Evolutionary conservation across 1,139 yeast genomes (phyloP), one percentile per base, ranked within the genome.

Genomic region (Pichia sp.): DNA sequence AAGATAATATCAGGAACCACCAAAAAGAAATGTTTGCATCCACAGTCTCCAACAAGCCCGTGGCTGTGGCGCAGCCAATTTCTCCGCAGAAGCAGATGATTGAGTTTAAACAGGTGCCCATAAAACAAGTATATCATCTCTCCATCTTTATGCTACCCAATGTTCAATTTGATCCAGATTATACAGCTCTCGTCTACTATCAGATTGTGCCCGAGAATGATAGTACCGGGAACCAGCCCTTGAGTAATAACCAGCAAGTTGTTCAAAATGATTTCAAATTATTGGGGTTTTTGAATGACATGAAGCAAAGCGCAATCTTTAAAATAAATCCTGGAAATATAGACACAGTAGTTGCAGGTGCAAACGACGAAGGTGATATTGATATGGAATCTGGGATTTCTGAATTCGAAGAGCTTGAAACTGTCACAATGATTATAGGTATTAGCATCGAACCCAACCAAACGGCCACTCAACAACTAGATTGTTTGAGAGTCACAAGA

Each of bases 221-320:
- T 10, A 14, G n/a, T 34, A 14, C 38, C n/a, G 38, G 38, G 10
- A 34, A 14, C 38, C 38, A 38, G 42, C 34, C 2, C 27, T 34
- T 20, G 42, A 33, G 31, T 29, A 38, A 24, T 41, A 46, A 8
- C 12, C 20, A 44, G 2, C 58, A 62, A 10, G 41, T 57, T 1
- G 34, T 55, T 5, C 51, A 60, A 4, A 75, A 77, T 52, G 97
- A 88, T 41, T 93, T 90, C 71, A 81, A 82, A 61, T 72, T 93
- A 20, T 78, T 93, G 49, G 99, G 99, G 67, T 88, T 73, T 10
- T 72, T 95, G 46, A 83, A 87, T 46, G 77, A 81, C 1, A 73
- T 72, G 46, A 93, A 93, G 67, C 98, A 96, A 27, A 87, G 96
- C 55, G 97, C 98, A 0, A 93, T 93, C 7, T 93, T 88, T 74